phyloP scores from a whole-genome alignment of 2,329 filamentous ascomycete species.

The Penicillium aurantiogriseum region DNA sequence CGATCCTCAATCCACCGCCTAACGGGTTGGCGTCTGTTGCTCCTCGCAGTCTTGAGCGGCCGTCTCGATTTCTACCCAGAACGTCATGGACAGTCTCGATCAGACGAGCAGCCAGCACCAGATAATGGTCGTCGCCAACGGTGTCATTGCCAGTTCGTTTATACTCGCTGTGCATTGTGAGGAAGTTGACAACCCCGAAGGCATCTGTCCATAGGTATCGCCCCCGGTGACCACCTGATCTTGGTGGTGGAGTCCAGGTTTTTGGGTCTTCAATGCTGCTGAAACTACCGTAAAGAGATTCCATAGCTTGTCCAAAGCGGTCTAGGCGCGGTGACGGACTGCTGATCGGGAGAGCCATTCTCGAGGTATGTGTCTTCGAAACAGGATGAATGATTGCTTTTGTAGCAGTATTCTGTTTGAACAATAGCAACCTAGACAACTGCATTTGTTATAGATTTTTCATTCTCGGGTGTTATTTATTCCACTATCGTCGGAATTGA shows the following conservation, averaged over 20 bases:
- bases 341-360: slow-evolving; percentile 21
- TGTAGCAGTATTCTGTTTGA: neutral
- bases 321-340: slow-evolving; percentile 27
- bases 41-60: slow-evolving; percentile 46
- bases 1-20: slow-evolving; percentile 57
- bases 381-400: neutral
- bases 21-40: slow-evolving; percentile 55
- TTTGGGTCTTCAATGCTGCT: slow-evolving; percentile 29
- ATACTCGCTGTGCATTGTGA: slow-evolving; percentile 52
- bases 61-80: slow-evolving; percentile 55
- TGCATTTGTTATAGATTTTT: neutral
- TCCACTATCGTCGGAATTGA: neutral
- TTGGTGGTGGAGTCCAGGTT: slow-evolving; percentile 51
- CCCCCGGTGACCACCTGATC: slow-evolving; percentile 55
- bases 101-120: slow-evolving; percentile 51
- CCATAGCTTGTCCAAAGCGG: slow-evolving; percentile 39
- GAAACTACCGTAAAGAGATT: slow-evolving; percentile 43
- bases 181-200: slow-evolving; percentile 59
- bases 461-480: neutral
- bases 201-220: slow-evolving; percentile 63
- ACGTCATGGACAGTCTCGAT: slow-evolving; percentile 53
- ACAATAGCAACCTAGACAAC: neutral
- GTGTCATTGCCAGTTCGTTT: slow-evolving; percentile 8
- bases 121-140: slow-evolving; percentile 41
- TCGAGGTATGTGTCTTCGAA: neutral